Evolutionary conservation across 2,329 filamentous ascomycete genomes (phyloP), one percentile per base, ranked within the genome.

Genomic region (Nemania diffusa): DNA sequence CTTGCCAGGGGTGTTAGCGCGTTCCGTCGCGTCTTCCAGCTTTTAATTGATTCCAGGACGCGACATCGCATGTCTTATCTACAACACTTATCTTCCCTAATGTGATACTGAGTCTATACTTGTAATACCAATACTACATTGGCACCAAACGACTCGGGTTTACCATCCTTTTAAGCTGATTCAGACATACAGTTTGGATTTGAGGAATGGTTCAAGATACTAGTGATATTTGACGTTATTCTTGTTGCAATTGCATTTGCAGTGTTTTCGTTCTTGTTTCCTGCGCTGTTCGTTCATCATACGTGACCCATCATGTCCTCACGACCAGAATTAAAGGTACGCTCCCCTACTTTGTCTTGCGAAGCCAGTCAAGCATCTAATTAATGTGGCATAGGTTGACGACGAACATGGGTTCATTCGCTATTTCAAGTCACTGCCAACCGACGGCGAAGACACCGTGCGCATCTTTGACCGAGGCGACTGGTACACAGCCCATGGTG

Each of bases 391-490:
- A 70, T 51, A 94, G 92, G 93, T 98, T 78, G 97, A 99, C 76
- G 96, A 99, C 78, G 96, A 99, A 84, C 90, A 91, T 77, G 94
- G 95, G 73, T 99, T 99, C 84, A 97, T 98, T 82, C 93, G 91
- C 73, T 97, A 94, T 83, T 99, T 97, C 85, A 95, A 95, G 74
- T 91, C 90, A n/a, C 86, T 99, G 2, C 89, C 93, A 5, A 75
- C 84, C 15, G 88, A 89, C 60, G 88, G 89, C 73, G 86, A 89
- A 44, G 91, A 92, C 62, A 94, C 93, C 0, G 86, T 99, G 61
- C 91, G 96, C 61, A 91, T 99, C 67, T 98, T 98, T 77, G 94
- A 98, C 76, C 90, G 96, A 71, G 92, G 92, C 40, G 96, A 99
- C 78, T 99, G 91, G 87, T 97, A 97, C 79, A 97, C 95, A 5